These are phyloP conservation scores for Eutrema yunnanense DNA, from an alignment of 345 rosid genomes.

Conservation along the genomic window DNA sequence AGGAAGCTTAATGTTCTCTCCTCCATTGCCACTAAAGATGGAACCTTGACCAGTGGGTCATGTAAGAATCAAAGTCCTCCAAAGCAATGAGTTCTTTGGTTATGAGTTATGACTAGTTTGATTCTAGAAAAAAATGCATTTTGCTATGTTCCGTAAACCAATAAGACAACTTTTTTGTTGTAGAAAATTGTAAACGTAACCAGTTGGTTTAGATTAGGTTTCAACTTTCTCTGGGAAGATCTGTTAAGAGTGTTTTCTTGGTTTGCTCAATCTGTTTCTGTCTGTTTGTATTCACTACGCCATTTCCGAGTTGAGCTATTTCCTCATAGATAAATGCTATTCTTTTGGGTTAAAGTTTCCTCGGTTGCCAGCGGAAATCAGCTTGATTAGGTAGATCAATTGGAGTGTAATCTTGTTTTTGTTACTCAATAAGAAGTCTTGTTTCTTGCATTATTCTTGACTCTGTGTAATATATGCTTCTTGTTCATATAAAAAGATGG, in stretches of 20 bases:
- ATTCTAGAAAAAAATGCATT: background rate
- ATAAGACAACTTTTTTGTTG: background rate
- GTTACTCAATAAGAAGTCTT: background rate
- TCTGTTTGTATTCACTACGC: background rate
- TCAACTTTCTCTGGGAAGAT: background rate
- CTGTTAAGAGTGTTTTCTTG: background rate
- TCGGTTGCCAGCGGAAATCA: background rate
- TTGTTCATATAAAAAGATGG: background rate
- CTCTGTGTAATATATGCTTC: background rate
- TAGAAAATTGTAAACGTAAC: conserved; percentile 12
- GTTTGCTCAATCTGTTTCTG: background rate
- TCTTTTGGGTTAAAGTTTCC: background rate
- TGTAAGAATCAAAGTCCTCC: background rate
- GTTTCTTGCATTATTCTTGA: background rate
- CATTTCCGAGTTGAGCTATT: background rate
- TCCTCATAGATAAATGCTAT: background rate
- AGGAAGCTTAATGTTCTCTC: conserved; percentile 40
- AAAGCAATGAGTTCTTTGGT: background rate
- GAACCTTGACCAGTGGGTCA: conserved; percentile 33
- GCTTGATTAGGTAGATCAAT: background rate
- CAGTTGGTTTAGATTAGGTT: conserved; percentile 10
- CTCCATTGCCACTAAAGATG: conserved; percentile 71
- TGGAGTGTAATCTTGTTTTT: background rate
- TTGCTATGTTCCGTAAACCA: background rate
- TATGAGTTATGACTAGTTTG: conserved; percentile 2